These are phyloP conservation scores for Sporothrix phasma DNA, from an alignment of 2,329 filamentous ascomycete species.

Conservation along the genomic window DNA sequence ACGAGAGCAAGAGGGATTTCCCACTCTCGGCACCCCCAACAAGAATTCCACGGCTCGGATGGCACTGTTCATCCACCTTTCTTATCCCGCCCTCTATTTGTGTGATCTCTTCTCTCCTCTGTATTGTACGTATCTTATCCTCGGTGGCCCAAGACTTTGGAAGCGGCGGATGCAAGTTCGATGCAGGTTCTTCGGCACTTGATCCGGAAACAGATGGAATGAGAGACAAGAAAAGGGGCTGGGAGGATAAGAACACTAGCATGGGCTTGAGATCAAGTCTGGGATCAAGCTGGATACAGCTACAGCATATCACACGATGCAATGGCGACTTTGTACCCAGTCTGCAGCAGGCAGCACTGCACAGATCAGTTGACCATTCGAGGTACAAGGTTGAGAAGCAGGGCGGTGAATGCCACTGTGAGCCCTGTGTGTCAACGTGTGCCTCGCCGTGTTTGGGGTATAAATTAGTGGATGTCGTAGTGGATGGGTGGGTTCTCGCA, in stretches of 20 bases:
- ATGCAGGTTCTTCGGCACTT: constrained; percentile 2
- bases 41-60: not conserved
- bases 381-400: constrained; percentile 1
- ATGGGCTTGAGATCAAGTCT: too few relatives aligned
- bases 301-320: not conserved
- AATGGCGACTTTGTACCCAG: not conserved
- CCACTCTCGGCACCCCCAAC: not conserved
- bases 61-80: too few relatives aligned
- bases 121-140: not conserved
- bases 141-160: not conserved
- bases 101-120: not conserved
- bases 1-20: not conserved
- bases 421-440: not conserved
- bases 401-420: not conserved
- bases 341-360: constrained; percentile 4
- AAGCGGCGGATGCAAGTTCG: not conserved
- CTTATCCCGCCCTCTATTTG: not conserved
- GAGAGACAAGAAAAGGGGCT: not conserved
- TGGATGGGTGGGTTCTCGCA: not conserved
- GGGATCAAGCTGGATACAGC: not conserved
- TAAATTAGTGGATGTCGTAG: not conserved
- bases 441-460: not conserved
- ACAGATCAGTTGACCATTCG: too few relatives aligned
- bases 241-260: too few relatives aligned
- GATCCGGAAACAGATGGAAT: not conserved